These are phyloP conservation scores for Solanum appendiculatum DNA, from an alignment of 257 asterid species.

Conservation along the genomic window DNA sequence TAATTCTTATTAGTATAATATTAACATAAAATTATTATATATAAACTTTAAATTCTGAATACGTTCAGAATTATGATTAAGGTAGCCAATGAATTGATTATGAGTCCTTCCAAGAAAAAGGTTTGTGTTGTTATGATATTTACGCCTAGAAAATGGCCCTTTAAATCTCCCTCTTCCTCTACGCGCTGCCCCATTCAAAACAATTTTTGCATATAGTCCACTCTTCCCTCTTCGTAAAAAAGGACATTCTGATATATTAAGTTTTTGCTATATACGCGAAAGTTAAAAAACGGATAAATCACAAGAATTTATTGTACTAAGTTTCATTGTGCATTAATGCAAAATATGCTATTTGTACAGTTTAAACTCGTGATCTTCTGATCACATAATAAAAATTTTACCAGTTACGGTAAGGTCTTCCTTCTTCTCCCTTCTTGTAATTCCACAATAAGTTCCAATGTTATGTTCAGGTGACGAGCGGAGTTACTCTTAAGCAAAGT, in stretches of 20 bases:
- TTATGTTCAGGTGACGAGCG: neutral
- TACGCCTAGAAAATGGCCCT: neutral
- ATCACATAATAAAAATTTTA: no score
- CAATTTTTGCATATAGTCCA: neutral
- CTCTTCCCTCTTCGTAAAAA: neutral
- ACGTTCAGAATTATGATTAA: neutral
- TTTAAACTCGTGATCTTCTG: neutral
- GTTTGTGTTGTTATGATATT: neutral
- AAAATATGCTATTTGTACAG: no score
- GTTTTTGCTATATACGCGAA: neutral
- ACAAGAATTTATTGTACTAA: fast-evolving
- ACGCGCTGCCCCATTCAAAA: neutral
- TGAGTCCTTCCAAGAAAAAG: neutral
- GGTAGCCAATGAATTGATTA: neutral
- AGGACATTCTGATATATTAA: no score
- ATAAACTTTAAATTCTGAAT: neutral
- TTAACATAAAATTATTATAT: neutral
- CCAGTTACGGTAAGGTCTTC: no score
- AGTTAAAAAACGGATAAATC: no score
- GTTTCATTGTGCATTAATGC: fast-evolving
- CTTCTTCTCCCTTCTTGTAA: neutral
- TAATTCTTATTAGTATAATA: neutral
- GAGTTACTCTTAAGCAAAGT: no score
- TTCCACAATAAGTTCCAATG: neutral
- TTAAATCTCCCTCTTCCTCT: neutral